A percentile compares a stretch with the other conserved stretches of the same genome.
phyloP scores from a whole-genome alignment of 1,284 basidiomycete species.

The Volvariella surrecta region DNA sequence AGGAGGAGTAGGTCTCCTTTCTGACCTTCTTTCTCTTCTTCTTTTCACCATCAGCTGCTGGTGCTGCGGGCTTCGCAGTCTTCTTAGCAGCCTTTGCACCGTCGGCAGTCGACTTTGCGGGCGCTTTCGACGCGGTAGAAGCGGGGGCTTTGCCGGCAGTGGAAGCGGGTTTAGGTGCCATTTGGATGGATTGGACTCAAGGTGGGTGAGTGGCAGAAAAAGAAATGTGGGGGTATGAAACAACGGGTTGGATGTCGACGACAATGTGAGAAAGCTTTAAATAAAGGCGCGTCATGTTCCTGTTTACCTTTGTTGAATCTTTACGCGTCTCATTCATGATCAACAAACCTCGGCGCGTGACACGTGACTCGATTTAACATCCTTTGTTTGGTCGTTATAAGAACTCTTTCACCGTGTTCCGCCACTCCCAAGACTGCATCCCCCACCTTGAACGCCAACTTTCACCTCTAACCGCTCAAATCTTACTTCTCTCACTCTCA shows the following conservation, averaged over 20 bases:
- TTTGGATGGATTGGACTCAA: constrained; percentile 20
- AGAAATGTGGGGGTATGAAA: not conserved
- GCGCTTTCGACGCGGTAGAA: constrained; percentile 67
- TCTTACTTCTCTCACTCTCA: constrained; percentile 7
- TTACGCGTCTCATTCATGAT: constrained; percentile 18
- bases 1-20: constrained; percentile 91
- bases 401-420: constrained; percentile 11
- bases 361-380: not conserved
- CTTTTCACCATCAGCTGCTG: constrained; percentile 65
- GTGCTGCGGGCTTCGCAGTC: constrained; percentile 61
- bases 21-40: constrained; percentile 85
- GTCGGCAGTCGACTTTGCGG: constrained; percentile 66
- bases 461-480: constrained; percentile 10
- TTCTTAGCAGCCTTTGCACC: constrained; percentile 79
- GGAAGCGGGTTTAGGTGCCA: constrained; percentile 77
- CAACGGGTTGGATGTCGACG: constrained; percentile 10
- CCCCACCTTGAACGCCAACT: constrained; percentile 8
- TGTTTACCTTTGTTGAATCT: constrained; percentile 33
- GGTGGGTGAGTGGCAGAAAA: constrained; percentile 1
- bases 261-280: constrained; percentile 12
- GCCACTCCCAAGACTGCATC: constrained; percentile 3
- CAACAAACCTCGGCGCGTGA: constrained; percentile 4
- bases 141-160: constrained; percentile 80
- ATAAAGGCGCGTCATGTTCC: constrained; percentile 19
- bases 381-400: constrained; percentile 3